Evolutionary conservation across 2,329 filamentous ascomycete species (phyloP), one percentile per base, ranked within the genome.

Genomic region (Xylariaceae sp.): DNA sequence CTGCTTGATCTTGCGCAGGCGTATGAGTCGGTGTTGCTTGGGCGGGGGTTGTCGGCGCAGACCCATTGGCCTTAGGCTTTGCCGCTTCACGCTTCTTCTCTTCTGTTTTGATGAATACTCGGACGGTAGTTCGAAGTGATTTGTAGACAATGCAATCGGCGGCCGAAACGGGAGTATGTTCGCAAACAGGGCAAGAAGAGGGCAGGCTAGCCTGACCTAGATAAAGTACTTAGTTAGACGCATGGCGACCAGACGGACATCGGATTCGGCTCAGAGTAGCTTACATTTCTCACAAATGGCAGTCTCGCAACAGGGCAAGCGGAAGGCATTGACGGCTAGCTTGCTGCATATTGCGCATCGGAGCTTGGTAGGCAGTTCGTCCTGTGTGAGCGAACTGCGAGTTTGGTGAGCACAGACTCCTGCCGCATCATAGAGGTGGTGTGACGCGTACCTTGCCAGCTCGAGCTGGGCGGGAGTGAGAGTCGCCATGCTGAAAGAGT

Each of bases 361-460:
- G 48, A 98, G 76, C 71, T 95, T 96, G 56, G 89, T 88, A n/a
- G 92, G 92, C 41, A 96, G 88, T 47, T 92, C 87, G 54, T 90
- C 86, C 50, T 84, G 78, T 14, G 78, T 70, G 44, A 95, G 73
- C 34, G 85, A 83, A 61, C 88, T 94, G 57, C 23, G 42, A 35
- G 33, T 28, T 28, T 39, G 43, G 17, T 42, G 15, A 42, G 44
- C 16, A 36, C 19, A 13, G 11, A 12, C 23, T 18, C 27, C 19
- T 9, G 12, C 9, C n/a, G 15, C 9, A 14, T 11, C 13, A 24
- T 16, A 12, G 21, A 27, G 19, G 31, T 19, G 19, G 13, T 15
- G 28, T 4, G 23, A 18, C 17, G 26, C 65, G 35, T 59, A 78
- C 76, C 65, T 74, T 53, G 78, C 74, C 38, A 80, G 68, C 66